Evolutionary conservation across 495 filamentous ascomycete genomes (phyloP).

Genomic region (Aspergillus incahuasiensis): DNA sequence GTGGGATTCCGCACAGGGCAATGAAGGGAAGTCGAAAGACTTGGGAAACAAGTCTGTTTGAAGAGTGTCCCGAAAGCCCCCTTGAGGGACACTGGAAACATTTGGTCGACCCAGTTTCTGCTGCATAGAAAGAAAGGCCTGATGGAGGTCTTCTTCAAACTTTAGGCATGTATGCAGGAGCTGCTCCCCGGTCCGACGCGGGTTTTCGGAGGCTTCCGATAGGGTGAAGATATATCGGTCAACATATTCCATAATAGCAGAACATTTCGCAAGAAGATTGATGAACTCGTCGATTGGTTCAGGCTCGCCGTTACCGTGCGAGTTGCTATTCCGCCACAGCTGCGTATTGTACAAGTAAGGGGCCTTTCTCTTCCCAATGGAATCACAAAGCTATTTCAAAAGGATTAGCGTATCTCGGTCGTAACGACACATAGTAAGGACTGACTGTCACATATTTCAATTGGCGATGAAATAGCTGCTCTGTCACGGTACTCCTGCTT

Average conservation of each 20-base stretch:
- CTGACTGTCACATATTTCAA: slow-evolving; percentile 24
- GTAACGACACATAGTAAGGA: neutral
- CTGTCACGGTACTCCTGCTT: slow-evolving; percentile 7
- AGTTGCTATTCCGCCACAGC: neutral
- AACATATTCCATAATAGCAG: slow-evolving; percentile 18
- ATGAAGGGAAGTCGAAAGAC: slow-evolving; percentile 15
- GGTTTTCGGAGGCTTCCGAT: neutral
- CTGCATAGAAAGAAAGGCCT: slow-evolving; percentile 16
- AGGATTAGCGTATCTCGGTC: neutral
- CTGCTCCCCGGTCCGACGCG: slow-evolving; percentile 6
- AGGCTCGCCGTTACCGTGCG: neutral
- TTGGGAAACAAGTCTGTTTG: slow-evolving; percentile 6
- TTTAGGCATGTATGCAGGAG: slow-evolving; percentile 13
- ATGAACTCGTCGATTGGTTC: slow-evolving; percentile 21
- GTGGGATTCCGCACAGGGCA: slow-evolving; percentile 17
- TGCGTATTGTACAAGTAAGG: slow-evolving; percentile 12
- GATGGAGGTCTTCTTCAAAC: slow-evolving; percentile 16
- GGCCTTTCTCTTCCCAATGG: slow-evolving; percentile 18
- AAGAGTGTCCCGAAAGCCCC: slow-evolving; percentile 15
- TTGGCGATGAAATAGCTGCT: slow-evolving; percentile 22
- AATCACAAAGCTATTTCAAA: slow-evolving; percentile 16
- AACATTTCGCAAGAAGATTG: slow-evolving; percentile 19
- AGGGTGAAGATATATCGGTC: slow-evolving; percentile 10
- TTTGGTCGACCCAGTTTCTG: slow-evolving; percentile 15
- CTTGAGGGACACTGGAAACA: slow-evolving; percentile 2